Percentiles rank a stretch among this genome's conserved stretches.
Conservation (phyloP, 768 basidiomycete genomes). For the Rhizopogon rudus region DNA sequence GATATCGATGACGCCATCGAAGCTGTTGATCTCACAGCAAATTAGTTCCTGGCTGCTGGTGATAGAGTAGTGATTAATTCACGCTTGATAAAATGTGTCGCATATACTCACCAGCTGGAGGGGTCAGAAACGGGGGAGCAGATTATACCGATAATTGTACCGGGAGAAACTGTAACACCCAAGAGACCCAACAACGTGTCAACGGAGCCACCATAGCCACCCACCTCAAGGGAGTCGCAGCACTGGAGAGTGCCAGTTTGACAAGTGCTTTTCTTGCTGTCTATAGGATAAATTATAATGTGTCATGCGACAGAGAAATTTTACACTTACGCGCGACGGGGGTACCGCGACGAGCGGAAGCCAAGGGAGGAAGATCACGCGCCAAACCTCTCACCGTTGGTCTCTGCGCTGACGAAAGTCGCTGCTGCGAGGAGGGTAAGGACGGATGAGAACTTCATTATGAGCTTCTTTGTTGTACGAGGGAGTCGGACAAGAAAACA, state of each 20-base stretch:
- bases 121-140: conserved; percentile 28
- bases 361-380: conserved; percentile 44
- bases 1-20: conserved; percentile 31
- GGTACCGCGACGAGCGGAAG: conserved; percentile 33
- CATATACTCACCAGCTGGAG: conserved; percentile 13
- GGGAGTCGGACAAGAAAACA: neutral
- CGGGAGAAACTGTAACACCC: neutral
- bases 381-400: conserved; percentile 53
- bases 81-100: too few relatives aligned
- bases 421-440: conserved; percentile 35
- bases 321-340: conserved; percentile 27
- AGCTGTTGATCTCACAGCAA: conserved; percentile 34
- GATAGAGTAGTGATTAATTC: conserved; percentile 1
- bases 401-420: conserved; percentile 36
- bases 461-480: conserved; percentile 2
- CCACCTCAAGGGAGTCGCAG: conserved; percentile 4
- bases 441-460: conserved; percentile 25
- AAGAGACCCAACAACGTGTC: neutral
- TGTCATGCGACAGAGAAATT: neutral
- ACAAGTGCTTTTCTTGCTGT: conserved; percentile 26
- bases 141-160: conserved; percentile 16
- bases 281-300: conserved; percentile 17
- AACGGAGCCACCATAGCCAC: fast-evolving
- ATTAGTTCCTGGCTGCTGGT: conserved; percentile 29
- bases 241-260: conserved; percentile 14